phyloP scores from a whole-genome alignment of 768 basidiomycete genomes.

The Infundibulicybe gibba region DNA sequence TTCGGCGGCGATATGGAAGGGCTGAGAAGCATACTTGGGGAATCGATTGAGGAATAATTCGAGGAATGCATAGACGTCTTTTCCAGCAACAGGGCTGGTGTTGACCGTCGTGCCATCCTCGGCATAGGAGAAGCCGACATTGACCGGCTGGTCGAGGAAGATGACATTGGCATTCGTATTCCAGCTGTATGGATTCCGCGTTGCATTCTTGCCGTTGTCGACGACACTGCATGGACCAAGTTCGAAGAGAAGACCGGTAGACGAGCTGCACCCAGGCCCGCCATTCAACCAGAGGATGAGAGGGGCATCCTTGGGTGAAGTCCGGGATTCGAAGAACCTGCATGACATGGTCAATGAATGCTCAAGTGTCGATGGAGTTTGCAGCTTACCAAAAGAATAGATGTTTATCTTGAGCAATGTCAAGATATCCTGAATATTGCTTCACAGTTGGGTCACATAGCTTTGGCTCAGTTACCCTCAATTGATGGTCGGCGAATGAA shows the following conservation, averaged over 20 bases:
- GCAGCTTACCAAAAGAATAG: constrained; percentile 78
- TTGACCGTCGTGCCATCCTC: constrained; percentile 71
- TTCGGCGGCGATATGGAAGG: constrained; percentile 81
- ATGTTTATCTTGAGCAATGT: constrained; percentile 75
- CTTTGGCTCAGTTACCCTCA: constrained; percentile 63
- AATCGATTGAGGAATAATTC: constrained; percentile 78
- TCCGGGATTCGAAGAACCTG: constrained; percentile 89
- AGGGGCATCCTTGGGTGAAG: constrained; percentile 71
- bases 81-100: constrained; percentile 80
- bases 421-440: constrained; percentile 82
- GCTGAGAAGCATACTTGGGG: constrained; percentile 62
- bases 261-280: constrained; percentile 68
- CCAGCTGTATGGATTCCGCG: constrained; percentile 82
- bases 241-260: constrained; percentile 87
- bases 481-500: constrained; percentile 43
- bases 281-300: constrained; percentile 91
- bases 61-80: constrained; percentile 87
- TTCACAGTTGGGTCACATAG: constrained; percentile 80
- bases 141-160: constrained; percentile 80
- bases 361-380: not conserved
- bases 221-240: constrained; percentile 83
- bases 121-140: constrained; percentile 88
- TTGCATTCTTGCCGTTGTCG: constrained; percentile 66
- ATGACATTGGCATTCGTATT: constrained; percentile 75
- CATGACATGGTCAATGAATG: not conserved